phyloP scores from a whole-genome alignment of 1,284 basidiomycete species.

The Apiotrichum gracile region DNA sequence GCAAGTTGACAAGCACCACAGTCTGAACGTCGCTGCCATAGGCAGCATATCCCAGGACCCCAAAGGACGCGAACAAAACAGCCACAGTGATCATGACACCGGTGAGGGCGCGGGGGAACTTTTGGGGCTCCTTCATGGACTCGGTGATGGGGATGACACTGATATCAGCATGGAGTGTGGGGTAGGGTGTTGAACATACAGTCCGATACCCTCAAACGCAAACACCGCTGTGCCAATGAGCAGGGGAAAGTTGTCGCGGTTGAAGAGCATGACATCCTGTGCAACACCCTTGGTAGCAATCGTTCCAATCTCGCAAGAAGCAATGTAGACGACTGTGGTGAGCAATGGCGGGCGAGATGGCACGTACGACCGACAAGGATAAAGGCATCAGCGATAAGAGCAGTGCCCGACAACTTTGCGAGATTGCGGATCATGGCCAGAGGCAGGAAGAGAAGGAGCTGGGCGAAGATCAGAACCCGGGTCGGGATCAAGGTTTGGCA shows the following conservation, averaged over 20 bases:
- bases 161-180: not conserved
- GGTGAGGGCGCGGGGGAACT: conserved; percentile 81
- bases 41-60: conserved; percentile 77
- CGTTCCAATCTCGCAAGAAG: conserved; percentile 66
- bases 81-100: conserved; percentile 70
- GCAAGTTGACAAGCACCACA: conserved; percentile 91
- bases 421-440: conserved; percentile 80
- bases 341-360: not conserved
- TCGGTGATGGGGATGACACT: conserved; percentile 91
- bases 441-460: conserved; percentile 81
- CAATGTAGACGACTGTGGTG: conserved; percentile 67
- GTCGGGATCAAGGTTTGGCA: conserved; percentile 68
- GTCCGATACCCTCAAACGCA: conserved; percentile 94
- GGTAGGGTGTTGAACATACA: conserved; percentile 56
- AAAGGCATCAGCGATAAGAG: conserved; percentile 89
- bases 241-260: conserved; percentile 78
- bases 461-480: conserved; percentile 73
- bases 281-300: conserved; percentile 65
- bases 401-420: conserved; percentile 86
- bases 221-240: conserved; percentile 97
- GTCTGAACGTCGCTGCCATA: conserved; percentile 86
- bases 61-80: conserved; percentile 86
- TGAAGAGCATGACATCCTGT: conserved; percentile 76
- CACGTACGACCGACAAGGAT: conserved; percentile 71
- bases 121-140: conserved; percentile 85